phyloP scores from a whole-genome alignment of 805 yeast species.

The Saturnispora gosingensis region DNA sequence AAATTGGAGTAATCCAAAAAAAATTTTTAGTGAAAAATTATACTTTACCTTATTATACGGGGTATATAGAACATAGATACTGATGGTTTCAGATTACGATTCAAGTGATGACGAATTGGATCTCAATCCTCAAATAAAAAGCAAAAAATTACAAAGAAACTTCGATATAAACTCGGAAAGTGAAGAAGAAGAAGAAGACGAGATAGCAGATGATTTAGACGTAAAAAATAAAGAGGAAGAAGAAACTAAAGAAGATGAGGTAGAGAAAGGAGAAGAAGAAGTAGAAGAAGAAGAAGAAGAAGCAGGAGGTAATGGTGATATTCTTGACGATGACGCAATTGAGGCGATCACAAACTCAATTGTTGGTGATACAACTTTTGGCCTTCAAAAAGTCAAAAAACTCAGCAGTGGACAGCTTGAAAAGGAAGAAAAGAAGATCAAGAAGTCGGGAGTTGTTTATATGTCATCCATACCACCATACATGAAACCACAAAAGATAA shows the following conservation, averaged over 20 bases:
- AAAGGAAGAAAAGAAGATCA: slow-evolving; percentile 45
- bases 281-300: slow-evolving; percentile 17
- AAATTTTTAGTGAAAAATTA: slow-evolving; percentile 1
- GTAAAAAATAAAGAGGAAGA: slow-evolving; percentile 14
- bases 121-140: neutral
- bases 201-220: slow-evolving; percentile 6
- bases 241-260: slow-evolving; percentile 1
- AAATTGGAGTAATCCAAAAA: neutral
- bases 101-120: slow-evolving; percentile 4
- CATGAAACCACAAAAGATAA: slow-evolving; percentile 89
- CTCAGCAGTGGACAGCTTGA: slow-evolving; percentile 48
- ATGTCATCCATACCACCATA: slow-evolving; percentile 88
- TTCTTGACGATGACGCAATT: slow-evolving; percentile 15
- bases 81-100: slow-evolving; percentile 3
- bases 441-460: slow-evolving; percentile 86
- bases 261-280: slow-evolving; percentile 18
- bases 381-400: slow-evolving; percentile 37
- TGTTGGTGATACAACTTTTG: slow-evolving; percentile 20
- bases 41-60: neutral
- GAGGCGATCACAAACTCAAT: slow-evolving; percentile 15
- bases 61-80: neutral
- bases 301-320: slow-evolving; percentile 12
- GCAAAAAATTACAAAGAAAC: slow-evolving; percentile 1
- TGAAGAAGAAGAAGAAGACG: slow-evolving; percentile 4
- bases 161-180: slow-evolving; percentile 13